A percentile compares a stretch with the other conserved stretches of the same genome.
Conservation (phyloP, 2,329 filamentous ascomycete genomes). For the Colletotrichum trifolii region DNA sequence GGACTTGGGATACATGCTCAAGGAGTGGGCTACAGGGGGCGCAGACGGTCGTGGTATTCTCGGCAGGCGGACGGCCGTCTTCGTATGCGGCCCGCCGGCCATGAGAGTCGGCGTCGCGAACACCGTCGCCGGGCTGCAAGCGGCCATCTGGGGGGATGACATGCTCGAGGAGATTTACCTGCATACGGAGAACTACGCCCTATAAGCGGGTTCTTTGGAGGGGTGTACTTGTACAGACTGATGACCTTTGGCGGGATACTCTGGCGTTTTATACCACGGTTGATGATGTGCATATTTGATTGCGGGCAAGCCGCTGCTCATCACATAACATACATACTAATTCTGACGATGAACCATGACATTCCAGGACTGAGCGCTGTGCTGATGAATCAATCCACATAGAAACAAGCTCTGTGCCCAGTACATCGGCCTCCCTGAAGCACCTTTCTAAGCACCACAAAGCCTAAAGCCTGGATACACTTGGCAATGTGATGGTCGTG, state of each 20-base stretch:
- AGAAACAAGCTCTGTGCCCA: no score
- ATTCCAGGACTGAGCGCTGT: no score
- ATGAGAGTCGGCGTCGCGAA: conserved; percentile 92
- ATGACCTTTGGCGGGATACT: conserved; percentile 16
- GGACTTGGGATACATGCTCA: conserved; percentile 87
- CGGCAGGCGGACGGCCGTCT: conserved; percentile 85
- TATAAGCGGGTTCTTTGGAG: conserved; percentile 59
- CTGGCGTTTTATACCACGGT: conserved; percentile 35
- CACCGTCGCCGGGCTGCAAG: conserved; percentile 84
- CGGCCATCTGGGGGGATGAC: conserved; percentile 82
- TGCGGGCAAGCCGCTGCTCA: conserved; percentile 2
- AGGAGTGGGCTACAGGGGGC: conserved; percentile 81
- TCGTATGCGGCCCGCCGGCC: conserved; percentile 88
- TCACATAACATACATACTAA: neutral
- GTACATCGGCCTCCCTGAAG: no score
- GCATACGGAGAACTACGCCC: conserved; percentile 94
- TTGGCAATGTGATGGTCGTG: no score
- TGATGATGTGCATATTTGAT: conserved; percentile 16
- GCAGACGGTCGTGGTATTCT: conserved; percentile 74
- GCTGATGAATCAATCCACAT: no score
- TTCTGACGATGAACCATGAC: no score
- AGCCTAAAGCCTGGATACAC: no score
- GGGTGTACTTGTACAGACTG: conserved; percentile 30
- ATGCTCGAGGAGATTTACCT: conserved; percentile 90
- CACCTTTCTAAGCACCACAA: no score